Evolutionary conservation across 257 asterid species (phyloP).

Genomic region (Scutellaria barbata): DNA sequence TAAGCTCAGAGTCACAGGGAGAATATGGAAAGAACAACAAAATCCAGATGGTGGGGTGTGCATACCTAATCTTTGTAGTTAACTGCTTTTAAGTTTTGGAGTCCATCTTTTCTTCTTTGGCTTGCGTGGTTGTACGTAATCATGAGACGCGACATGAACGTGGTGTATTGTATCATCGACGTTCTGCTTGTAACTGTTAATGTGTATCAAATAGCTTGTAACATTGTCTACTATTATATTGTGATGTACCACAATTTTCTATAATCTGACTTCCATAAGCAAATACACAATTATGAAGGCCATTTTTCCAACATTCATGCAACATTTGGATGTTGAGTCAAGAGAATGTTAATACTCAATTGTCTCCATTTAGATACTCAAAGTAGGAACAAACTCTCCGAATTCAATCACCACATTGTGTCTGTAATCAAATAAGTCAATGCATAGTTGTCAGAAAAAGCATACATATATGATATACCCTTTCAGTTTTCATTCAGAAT

Average conservation of each 20-base stretch:
- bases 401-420: no score
- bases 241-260: constrained; percentile 32
- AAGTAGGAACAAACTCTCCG: no score
- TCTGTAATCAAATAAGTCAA: no score
- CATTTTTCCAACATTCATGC: not conserved
- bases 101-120: not conserved
- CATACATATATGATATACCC: no score
- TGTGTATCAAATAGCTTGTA: constrained; percentile 29
- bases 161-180: not conserved
- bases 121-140: constrained; percentile 26
- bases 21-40: constrained; percentile 84
- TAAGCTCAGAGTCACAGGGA: constrained; percentile 83
- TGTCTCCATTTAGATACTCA: no score
- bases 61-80: constrained; percentile 73
- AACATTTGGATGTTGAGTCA: no score
- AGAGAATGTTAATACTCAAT: no score
- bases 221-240: constrained; percentile 3
- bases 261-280: not conserved
- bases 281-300: not conserved
- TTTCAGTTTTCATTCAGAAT: no score
- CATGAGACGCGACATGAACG: constrained; percentile 15
- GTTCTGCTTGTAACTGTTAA: constrained; percentile 34
- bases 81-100: constrained; percentile 24
- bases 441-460: no score
- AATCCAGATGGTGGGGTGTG: constrained; percentile 68